Percentiles rank a stretch among this genome's conserved stretches.
These are phyloP conservation scores for Cryptococcus deneoformans DNA, from an alignment of 1,284 basidiomycete genomes.

Conservation along the genomic window DNA sequence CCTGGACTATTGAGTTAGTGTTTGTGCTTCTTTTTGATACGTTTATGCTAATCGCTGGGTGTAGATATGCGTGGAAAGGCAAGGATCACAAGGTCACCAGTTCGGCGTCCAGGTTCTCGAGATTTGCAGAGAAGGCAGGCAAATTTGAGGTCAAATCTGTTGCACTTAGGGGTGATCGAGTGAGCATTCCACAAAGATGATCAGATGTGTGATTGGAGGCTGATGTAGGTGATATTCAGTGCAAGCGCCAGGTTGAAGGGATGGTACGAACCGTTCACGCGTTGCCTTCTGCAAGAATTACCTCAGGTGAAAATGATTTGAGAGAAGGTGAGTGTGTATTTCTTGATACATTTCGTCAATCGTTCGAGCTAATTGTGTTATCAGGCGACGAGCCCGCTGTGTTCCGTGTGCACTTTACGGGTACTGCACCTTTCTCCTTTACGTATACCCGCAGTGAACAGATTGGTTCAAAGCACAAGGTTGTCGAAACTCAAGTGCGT, in stretches of 20 bases:
- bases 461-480: conserved; percentile 53
- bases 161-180: conserved; percentile 81
- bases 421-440: conserved; percentile 93
- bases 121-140: conserved; percentile 74
- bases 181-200: no score
- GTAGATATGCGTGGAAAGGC: conserved; percentile 76
- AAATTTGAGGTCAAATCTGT: conserved; percentile 79
- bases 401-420: conserved; percentile 72
- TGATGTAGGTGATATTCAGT: conserved; percentile 48
- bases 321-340: conserved; percentile 60
- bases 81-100: conserved; percentile 72
- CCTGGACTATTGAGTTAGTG: conserved; percentile 83
- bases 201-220: conserved; percentile 10
- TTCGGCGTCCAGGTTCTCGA: conserved; percentile 70
- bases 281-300: conserved; percentile 82
- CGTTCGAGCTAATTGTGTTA: conserved; percentile 8
- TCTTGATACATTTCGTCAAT: neutral
- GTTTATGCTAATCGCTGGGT: neutral
- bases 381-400: conserved; percentile 88
- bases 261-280: conserved; percentile 74
- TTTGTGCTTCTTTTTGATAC: neutral
- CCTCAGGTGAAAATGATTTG: conserved; percentile 83
- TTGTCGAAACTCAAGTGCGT: conserved; percentile 72
- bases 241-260: conserved; percentile 74
- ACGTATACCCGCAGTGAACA: conserved; percentile 71